A percentile compares a stretch with the other conserved stretches of the same genome.
These are phyloP conservation scores for Fusarium abutilonis DNA, from an alignment of 2,329 filamentous ascomycete genomes.

Conservation along the genomic window DNA sequence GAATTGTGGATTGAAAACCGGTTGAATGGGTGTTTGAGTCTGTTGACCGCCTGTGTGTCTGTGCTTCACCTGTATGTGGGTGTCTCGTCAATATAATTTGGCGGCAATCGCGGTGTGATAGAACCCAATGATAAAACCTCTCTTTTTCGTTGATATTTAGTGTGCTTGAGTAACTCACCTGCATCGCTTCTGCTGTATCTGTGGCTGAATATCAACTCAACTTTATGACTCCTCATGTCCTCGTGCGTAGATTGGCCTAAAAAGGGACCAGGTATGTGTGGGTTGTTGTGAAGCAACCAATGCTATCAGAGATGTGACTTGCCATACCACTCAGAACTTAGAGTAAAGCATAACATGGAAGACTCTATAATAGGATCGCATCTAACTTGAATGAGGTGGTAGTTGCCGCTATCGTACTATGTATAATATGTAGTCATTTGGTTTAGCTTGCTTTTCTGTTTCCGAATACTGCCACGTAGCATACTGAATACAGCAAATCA, in stretches of 20 bases:
- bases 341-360: background rate
- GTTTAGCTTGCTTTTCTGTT: background rate
- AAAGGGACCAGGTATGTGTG: slow-evolving; percentile 2
- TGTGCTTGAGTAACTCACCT: background rate
- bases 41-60: background rate
- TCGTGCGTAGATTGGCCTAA: background rate
- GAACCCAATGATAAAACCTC: background rate
- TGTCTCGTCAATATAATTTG: background rate
- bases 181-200: background rate
- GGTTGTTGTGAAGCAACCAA: background rate
- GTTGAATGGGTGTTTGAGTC: background rate
- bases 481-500: background rate
- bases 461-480: background rate
- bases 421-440: background rate
- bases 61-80: background rate
- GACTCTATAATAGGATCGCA: background rate
- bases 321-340: background rate
- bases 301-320: background rate
- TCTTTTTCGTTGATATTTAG: background rate
- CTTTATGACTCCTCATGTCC: background rate
- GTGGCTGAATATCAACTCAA: background rate
- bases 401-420: background rate
- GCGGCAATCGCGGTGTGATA: background rate
- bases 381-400: slow-evolving; percentile 5
- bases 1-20: background rate